phyloP scores from a whole-genome alignment of 306 rosid species.

The Dryas drummondii region DNA sequence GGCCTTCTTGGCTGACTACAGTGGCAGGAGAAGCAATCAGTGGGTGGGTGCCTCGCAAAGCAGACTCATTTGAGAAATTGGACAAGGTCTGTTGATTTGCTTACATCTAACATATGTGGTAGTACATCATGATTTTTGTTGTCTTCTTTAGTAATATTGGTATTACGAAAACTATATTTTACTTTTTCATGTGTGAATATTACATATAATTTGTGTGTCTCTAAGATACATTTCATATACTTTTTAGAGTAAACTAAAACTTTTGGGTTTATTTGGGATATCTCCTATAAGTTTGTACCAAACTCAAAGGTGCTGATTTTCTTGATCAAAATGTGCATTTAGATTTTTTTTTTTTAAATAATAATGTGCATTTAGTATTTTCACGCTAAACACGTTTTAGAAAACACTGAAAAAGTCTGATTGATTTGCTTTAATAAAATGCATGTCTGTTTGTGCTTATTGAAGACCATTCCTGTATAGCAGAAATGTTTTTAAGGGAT shows the following conservation, averaged over 20 bases:
- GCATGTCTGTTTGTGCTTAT: neutral
- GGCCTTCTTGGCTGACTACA: conserved; percentile 88
- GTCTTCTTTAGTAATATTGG: neutral
- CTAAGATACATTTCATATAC: neutral
- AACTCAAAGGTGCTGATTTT: neutral
- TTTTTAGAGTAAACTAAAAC: neutral
- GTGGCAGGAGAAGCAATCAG: conserved; percentile 84
- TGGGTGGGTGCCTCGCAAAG: conserved; percentile 84
- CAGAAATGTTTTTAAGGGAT: neutral
- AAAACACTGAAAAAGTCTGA: neutral
- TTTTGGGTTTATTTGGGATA: neutral
- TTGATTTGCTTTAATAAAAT: neutral
- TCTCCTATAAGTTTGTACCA: neutral
- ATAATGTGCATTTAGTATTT: no score
- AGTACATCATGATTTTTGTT: conserved; percentile 4
- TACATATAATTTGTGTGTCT: neutral
- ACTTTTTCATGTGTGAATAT: neutral
- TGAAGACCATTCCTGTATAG: neutral
- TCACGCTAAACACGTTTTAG: neutral
- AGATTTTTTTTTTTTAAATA: neutral
- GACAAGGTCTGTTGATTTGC: conserved; percentile 52
- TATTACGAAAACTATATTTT: neutral
- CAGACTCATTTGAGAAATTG: conserved; percentile 74
- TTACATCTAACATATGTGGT: neutral
- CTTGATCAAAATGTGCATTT: neutral